Evolutionary conservation across 495 filamentous ascomycete genomes (phyloP).

Genomic region (Hypoxylon crocopeplum): DNA sequence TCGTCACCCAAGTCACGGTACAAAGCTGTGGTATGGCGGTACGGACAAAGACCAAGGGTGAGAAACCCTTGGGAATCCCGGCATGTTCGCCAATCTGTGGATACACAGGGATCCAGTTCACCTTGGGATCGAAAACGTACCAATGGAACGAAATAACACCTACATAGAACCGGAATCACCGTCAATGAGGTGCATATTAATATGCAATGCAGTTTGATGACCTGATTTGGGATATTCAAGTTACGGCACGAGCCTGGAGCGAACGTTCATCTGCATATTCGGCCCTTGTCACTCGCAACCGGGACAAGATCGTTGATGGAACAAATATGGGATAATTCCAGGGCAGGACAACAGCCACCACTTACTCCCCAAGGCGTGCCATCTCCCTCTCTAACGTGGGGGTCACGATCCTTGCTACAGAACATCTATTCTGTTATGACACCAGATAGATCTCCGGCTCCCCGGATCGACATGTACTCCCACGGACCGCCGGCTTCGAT

Average conservation of each 20-base stretch:
- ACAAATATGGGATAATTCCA: conserved; percentile 23
- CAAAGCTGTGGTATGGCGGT: conserved; percentile 13
- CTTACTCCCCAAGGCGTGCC: conserved; percentile 8
- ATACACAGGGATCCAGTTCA: conserved; percentile 5
- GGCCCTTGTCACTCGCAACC: conserved; percentile 33
- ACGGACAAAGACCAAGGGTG: neutral
- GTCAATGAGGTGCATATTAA: conserved; percentile 5
- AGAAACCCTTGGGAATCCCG: conserved; percentile 9
- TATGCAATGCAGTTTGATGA: conserved; percentile 4
- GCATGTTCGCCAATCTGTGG: conserved; percentile 32
- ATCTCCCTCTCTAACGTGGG: conserved; percentile 16
- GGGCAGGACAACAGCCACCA: conserved; percentile 7
- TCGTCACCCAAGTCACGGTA: conserved; percentile 30
- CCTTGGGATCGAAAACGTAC: conserved; percentile 4
- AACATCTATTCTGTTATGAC: conserved; percentile 1
- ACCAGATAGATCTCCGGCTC: conserved; percentile 15
- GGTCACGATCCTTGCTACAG: conserved; percentile 26
- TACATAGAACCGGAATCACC: conserved; percentile 2
- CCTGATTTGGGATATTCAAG: conserved; percentile 6
- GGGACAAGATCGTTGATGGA: conserved; percentile 12
- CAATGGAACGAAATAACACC: conserved; percentile 6
- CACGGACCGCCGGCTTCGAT: conserved; percentile 27
- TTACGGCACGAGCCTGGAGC: conserved; percentile 10
- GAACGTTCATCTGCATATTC: conserved; percentile 33
- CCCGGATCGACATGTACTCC: conserved; percentile 15